phyloP scores from a whole-genome alignment of 306 rosid genomes.

The Adenanthera pavonina region DNA sequence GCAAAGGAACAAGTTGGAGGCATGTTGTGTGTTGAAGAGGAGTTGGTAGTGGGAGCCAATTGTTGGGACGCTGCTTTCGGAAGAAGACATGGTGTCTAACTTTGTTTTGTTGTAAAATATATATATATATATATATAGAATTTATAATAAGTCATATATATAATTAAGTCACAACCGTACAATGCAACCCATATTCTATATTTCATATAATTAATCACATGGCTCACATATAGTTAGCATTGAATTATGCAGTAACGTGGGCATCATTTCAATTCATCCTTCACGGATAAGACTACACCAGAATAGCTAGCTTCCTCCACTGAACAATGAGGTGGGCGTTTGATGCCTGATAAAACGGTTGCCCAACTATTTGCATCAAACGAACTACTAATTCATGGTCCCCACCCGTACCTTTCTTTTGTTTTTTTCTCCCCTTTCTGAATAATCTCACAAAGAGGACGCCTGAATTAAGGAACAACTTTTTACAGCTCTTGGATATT shows the following conservation, averaged over 20 bases:
- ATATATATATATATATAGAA: too few species aligned
- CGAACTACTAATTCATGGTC: not conserved
- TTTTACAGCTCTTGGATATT: not conserved
- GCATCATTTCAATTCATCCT: not conserved
- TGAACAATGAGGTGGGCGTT: not conserved
- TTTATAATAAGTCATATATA: too few species aligned
- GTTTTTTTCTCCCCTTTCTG: too few species aligned
- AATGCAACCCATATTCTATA: too few species aligned
- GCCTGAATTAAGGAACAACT: not conserved
- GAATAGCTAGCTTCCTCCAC: not conserved
- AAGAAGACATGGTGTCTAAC: slow-evolving; percentile 29
- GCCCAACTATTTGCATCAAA: not conserved
- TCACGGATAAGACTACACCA: not conserved
- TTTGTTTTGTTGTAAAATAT: slow-evolving; percentile 32
- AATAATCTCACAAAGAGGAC: not conserved
- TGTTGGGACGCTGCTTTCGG: slow-evolving; percentile 9
- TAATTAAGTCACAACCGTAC: too few species aligned
- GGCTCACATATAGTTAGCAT: too few species aligned
- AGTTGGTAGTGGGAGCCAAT: too few species aligned
- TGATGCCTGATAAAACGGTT: not conserved
- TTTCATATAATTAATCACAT: too few species aligned
- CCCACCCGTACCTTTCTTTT: not conserved
- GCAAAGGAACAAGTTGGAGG: too few species aligned
- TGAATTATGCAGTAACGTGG: not conserved
- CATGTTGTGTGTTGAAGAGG: too few species aligned